A percentile compares a stretch with the other conserved stretches of the same genome.
Conservation (phyloP, 768 basidiomycete species). For the Phylloporus sp. region DNA sequence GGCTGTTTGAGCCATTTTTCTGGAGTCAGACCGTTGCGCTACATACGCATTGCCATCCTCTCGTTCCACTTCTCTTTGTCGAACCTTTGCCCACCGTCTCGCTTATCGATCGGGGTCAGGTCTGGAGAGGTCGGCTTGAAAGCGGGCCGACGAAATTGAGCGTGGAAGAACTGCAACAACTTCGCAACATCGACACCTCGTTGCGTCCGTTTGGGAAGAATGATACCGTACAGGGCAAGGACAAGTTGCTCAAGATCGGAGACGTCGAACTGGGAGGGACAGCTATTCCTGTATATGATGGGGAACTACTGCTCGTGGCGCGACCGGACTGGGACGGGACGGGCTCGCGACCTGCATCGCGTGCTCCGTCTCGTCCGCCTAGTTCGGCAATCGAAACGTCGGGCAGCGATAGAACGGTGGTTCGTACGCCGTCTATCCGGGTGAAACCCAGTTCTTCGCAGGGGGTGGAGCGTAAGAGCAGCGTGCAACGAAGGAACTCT, state of each 20-base stretch:
- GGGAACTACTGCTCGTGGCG: slow-evolving; percentile 68
- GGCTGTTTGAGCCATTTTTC: slow-evolving; percentile 72
- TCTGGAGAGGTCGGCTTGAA: slow-evolving; percentile 66
- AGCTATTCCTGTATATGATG: slow-evolving; percentile 66
- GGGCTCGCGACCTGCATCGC: slow-evolving; percentile 53
- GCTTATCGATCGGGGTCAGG: slow-evolving; percentile 60
- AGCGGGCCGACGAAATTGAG: slow-evolving; percentile 46
- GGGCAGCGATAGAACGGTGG: slow-evolving; percentile 37
- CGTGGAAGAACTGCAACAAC: slow-evolving; percentile 52
- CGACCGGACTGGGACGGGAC: slow-evolving; percentile 45
- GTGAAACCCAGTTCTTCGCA: slow-evolving; percentile 68
- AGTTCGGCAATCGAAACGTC: slow-evolving; percentile 51
- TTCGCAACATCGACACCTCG: slow-evolving; percentile 49
- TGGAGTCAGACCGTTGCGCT: slow-evolving; percentile 49
- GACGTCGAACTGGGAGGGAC: slow-evolving; percentile 56
- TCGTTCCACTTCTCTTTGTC: slow-evolving; percentile 68
- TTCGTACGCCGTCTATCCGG: slow-evolving; percentile 69
- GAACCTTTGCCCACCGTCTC: slow-evolving; percentile 65
- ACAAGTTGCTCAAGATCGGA: slow-evolving; percentile 33
- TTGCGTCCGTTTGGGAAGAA: slow-evolving; percentile 27
- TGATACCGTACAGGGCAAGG: slow-evolving; percentile 18
- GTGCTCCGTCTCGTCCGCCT: slow-evolving; percentile 63
- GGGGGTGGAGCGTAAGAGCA: slow-evolving; percentile 71
- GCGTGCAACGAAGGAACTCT: slow-evolving; percentile 68
- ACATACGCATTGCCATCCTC: slow-evolving; percentile 39